Evolutionary conservation across 768 basidiomycete genomes (phyloP).

Genomic region (Lentinula raphanica): DNA sequence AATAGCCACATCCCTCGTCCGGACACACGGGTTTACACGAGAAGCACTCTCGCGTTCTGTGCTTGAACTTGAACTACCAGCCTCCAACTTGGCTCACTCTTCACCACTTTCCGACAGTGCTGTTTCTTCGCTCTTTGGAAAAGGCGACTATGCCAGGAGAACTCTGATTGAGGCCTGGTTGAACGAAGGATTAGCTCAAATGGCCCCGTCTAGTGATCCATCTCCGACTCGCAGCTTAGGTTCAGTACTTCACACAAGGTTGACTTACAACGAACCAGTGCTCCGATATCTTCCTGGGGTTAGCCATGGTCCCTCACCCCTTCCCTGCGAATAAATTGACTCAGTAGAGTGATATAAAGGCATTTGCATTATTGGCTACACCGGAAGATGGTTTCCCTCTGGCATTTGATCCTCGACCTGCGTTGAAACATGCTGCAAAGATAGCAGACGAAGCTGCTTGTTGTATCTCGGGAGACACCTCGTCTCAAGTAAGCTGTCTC

Average conservation of each 20-base stretch:
- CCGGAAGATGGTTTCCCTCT: slow-evolving; percentile 42
- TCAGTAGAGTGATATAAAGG: slow-evolving; percentile 37
- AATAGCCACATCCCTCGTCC: slow-evolving; percentile 59
- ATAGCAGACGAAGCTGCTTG: slow-evolving; percentile 73
- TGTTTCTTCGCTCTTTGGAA: slow-evolving; percentile 69
- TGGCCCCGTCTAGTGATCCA: slow-evolving; percentile 26
- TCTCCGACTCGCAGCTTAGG: slow-evolving; percentile 35
- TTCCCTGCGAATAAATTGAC: not conserved
- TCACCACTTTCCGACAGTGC: slow-evolving; percentile 66
- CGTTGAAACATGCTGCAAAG: slow-evolving; percentile 50
- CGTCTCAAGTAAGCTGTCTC: slow-evolving; percentile 43
- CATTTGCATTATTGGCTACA: slow-evolving; percentile 63
- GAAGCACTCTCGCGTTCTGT: slow-evolving; percentile 62
- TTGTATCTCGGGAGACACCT: slow-evolving; percentile 45
- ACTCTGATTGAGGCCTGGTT: slow-evolving; percentile 72
- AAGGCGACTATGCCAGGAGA: slow-evolving; percentile 58
- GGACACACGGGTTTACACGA: slow-evolving; percentile 70
- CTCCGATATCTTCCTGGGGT: slow-evolving; percentile 66
- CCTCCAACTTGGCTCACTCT: slow-evolving; percentile 38
- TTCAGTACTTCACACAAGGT: slow-evolving; percentile 48
- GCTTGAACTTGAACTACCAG: slow-evolving; percentile 46
- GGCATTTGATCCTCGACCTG: slow-evolving; percentile 57
- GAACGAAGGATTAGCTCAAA: slow-evolving; percentile 53
- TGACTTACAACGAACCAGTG: slow-evolving; percentile 66
- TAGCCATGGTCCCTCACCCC: slow-evolving; percentile 10